These are phyloP conservation scores for Whalleya microplaca DNA, from an alignment of 2,329 filamentous ascomycete genomes.

Conservation along the genomic window DNA sequence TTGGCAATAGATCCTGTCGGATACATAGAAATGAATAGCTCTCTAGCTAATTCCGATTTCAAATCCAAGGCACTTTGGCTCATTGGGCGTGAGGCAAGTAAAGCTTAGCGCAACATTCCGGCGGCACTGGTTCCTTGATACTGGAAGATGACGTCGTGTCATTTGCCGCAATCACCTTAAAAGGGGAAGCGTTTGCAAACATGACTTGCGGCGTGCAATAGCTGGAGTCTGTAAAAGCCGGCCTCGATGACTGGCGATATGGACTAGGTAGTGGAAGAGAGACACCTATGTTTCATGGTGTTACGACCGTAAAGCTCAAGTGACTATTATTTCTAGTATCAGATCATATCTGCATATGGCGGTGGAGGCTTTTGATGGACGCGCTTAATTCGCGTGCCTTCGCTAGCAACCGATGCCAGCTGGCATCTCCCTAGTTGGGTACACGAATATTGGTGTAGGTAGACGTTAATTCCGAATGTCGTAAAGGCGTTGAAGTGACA, in stretches of 20 bases:
- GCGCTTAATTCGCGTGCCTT: background rate
- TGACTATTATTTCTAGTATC: background rate
- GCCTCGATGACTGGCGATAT: background rate
- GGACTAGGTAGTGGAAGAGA: background rate
- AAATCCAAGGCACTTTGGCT: no score
- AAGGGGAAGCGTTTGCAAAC: background rate
- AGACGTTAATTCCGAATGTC: conserved; percentile 15
- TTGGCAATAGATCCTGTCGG: background rate
- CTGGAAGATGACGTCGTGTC: background rate
- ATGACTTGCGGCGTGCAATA: no score
- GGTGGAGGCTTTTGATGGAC: background rate
- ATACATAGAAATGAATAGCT: background rate
- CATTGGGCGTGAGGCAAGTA: no score
- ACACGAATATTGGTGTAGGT: conserved; percentile 4
- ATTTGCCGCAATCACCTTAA: background rate
- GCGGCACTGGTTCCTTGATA: background rate
- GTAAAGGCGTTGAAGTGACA: conserved; percentile 2
- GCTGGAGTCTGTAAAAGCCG: background rate
- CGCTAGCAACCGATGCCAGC: background rate
- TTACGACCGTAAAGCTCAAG: background rate
- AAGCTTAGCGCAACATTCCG: background rate
- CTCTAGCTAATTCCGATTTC: background rate
- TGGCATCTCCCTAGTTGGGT: conserved; percentile 1
- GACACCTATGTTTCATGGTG: background rate
- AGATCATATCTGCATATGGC: background rate